Conservation (phyloP, 805 yeast genomes). For the Candida dajiaensis region DNA sequence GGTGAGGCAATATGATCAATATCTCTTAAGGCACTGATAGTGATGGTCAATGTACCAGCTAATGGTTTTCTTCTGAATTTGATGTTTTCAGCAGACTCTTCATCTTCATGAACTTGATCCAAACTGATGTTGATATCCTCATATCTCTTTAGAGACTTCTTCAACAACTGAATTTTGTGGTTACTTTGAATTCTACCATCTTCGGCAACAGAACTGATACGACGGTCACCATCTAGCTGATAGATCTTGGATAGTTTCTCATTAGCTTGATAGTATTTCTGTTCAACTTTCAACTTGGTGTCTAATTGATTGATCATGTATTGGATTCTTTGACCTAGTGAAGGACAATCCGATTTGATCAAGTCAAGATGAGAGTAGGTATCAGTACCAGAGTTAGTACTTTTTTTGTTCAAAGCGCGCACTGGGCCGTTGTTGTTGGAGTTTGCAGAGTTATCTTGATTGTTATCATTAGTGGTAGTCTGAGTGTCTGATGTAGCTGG, state of each 20-base stretch:
- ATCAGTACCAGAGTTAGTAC: constrained; percentile 25
- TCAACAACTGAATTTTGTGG: constrained; percentile 77
- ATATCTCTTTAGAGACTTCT: constrained; percentile 78
- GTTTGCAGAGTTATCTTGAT: not conserved
- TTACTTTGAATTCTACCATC: constrained; percentile 81
- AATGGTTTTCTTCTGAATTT: constrained; percentile 77
- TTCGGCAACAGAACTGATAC: constrained; percentile 81
- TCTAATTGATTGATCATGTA: constrained; percentile 93
- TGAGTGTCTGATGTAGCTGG: not conserved
- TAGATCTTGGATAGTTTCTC: constrained; percentile 84
- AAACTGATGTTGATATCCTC: constrained; percentile 77
- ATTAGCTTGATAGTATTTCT: constrained; percentile 88
- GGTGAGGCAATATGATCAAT: constrained; percentile 91
- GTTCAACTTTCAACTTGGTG: constrained; percentile 89
- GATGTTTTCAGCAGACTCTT: constrained; percentile 61
- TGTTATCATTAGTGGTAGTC: not conserved
- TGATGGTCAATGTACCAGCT: constrained; percentile 71
- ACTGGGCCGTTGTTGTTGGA: not conserved
- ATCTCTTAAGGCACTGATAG: constrained; percentile 75
- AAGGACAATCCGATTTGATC: constrained; percentile 88
- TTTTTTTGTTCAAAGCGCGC: constrained; percentile 16
- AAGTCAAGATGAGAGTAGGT: constrained; percentile 68
- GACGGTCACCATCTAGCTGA: constrained; percentile 85
- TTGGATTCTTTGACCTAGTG: constrained; percentile 90
- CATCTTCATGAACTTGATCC: constrained; percentile 53